phyloP scores from a whole-genome alignment of 441 rosid species.

The Eutrema salsugineum region DNA sequence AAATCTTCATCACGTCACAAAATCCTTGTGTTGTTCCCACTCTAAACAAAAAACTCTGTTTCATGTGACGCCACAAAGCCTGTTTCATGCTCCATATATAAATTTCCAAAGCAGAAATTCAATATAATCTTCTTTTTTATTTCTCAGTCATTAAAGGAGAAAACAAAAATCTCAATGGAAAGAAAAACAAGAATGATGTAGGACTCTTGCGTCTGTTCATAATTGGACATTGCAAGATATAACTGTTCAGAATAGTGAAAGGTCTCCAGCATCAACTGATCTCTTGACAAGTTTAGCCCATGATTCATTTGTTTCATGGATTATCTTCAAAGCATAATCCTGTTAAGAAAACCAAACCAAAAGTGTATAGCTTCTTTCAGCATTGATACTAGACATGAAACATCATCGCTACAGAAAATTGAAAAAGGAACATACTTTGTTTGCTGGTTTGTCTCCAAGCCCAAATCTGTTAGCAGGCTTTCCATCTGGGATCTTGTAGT shows the following conservation, averaged over 20 bases:
- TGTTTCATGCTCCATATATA: neutral
- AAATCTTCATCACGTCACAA: neutral
- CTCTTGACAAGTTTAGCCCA: slow-evolving; percentile 90
- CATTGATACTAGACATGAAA: slow-evolving; percentile 4
- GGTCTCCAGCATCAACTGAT: slow-evolving; percentile 68
- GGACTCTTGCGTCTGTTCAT: neutral
- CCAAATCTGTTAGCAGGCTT: slow-evolving; percentile 97
- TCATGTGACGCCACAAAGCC: too few relatives aligned
- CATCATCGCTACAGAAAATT: neutral
- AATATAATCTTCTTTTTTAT: slow-evolving; percentile 2
- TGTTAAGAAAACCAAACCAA: slow-evolving; percentile 21
- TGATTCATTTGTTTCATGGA: slow-evolving; percentile 78
- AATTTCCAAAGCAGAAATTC: neutral
- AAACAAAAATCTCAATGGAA: neutral
- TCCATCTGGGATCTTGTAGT: slow-evolving; percentile 95
- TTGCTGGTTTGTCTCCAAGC: slow-evolving; percentile 88
- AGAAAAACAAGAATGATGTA: slow-evolving; percentile 17
- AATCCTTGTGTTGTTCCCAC: neutral
- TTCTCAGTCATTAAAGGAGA: slow-evolving; percentile 6
- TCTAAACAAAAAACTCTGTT: too few relatives aligned
- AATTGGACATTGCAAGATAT: neutral
- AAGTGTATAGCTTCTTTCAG: neutral
- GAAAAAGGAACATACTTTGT: slow-evolving; percentile 50
- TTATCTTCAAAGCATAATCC: slow-evolving; percentile 88
- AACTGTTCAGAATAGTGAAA: slow-evolving; percentile 44